Evolutionary conservation across 139 green algal genomes (phyloP), one percentile per base, ranked within the genome.

Genomic region (Volvox africanus): DNA sequence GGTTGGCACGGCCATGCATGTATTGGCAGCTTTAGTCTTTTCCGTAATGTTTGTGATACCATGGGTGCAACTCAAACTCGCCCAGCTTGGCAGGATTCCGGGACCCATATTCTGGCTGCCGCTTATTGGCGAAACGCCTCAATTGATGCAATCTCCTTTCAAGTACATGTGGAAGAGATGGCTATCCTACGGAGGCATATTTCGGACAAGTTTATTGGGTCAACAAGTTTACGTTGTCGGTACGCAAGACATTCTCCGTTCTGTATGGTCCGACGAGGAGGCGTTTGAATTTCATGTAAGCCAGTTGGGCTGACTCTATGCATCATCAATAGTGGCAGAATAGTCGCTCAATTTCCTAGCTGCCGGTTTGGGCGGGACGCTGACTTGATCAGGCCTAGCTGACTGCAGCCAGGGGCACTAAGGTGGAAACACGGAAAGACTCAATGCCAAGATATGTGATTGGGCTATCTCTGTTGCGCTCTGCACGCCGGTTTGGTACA

Each of bases 91-190:
- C 75, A 19, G 32, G 12, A 20, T 81, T 1, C 75, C 75, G 14
- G 75, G 75, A 20, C 75, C 75, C 75, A 35, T 35, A 3, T 81
- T 81, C 30, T 50, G 32, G 75, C 75, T 81, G 16, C 75, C 75
- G 75, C 33, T 81, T 55, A 55, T 81, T 55, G 75, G 75, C n/a
- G 75, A 81, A 55, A 81, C 75, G 1, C 75, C 33, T 5, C 75
- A 81, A 11, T 35, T 81, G 14, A 14, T 81, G 32, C 75, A 81
- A 55, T 81, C 75, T 55, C 75, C 75, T 30, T 28, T 55, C 32
- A 81, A 81, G 75, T 81, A 81, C 30, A 81, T 81, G 75, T 81
- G 75, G 75, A 55, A 30, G 61, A 19, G 75, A 2, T 81, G 75
- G 75, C 19, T 81, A 14, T 20, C 32, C 24, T 81, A 61, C 9